phyloP scores from a whole-genome alignment of 2,329 filamentous ascomycete genomes.

The Stagonosporopsis tanaceti region DNA sequence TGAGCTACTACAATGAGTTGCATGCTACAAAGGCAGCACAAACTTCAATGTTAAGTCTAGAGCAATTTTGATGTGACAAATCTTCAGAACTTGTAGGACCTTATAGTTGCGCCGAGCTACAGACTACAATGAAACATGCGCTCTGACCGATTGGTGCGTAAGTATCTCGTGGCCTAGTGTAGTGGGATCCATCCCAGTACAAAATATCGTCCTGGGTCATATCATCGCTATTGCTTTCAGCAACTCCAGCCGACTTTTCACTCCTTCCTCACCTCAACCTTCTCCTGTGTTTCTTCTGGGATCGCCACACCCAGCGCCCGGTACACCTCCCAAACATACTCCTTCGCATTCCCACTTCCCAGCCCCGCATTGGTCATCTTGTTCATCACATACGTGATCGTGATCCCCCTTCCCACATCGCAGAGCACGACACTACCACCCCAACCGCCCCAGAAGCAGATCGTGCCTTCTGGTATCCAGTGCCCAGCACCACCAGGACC shows the following conservation, averaged over 20 bases:
- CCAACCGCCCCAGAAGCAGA: slow-evolving; percentile 30
- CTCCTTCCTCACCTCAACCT: background rate
- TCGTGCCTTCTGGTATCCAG: slow-evolving; percentile 23
- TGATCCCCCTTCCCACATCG: slow-evolving; percentile 26
- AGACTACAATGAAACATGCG: too few relatives aligned
- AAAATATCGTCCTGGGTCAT: too few relatives aligned
- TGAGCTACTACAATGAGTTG: too few relatives aligned
- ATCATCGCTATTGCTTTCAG: too few relatives aligned
- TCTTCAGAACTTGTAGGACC: too few relatives aligned
- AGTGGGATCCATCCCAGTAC: too few relatives aligned
- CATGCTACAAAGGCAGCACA: too few relatives aligned
- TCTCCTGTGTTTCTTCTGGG: background rate
- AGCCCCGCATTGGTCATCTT: slow-evolving; percentile 23
- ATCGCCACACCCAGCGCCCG: slow-evolving; percentile 19
- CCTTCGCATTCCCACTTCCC: slow-evolving; percentile 16
- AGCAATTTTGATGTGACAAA: too few relatives aligned
- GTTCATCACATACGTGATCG: slow-evolving; percentile 32
- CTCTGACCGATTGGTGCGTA: too few relatives aligned
- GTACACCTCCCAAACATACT: slow-evolving; percentile 23
- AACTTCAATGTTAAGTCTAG: too few relatives aligned
- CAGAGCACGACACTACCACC: slow-evolving; percentile 25
- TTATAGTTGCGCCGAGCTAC: too few relatives aligned
- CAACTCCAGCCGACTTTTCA: background rate
- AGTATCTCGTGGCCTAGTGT: too few relatives aligned
- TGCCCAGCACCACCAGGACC: slow-evolving; percentile 1